These are phyloP conservation scores for Daedalea quercina DNA, from an alignment of 768 basidiomycete genomes.

Conservation along the genomic window DNA sequence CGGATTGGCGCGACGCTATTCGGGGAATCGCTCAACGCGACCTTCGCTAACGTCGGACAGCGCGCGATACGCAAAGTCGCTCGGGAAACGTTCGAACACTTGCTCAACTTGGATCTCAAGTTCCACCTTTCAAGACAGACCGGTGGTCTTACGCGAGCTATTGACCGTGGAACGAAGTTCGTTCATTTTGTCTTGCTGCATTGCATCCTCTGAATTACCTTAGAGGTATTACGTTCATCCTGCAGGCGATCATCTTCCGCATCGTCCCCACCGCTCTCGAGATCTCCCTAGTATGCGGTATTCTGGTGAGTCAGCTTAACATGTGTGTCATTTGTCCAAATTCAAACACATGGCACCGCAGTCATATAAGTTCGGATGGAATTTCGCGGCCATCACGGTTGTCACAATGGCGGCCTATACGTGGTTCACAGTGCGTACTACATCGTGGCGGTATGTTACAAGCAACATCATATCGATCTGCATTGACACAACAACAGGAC, in stretches of 20 bases:
- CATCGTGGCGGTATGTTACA: slow-evolving; percentile 77
- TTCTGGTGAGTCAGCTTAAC: slow-evolving; percentile 56
- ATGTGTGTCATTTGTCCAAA: background rate
- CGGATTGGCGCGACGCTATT: slow-evolving; percentile 87
- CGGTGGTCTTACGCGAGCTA: slow-evolving; percentile 91
- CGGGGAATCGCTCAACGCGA: slow-evolving; percentile 87
- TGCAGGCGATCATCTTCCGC: slow-evolving; percentile 90
- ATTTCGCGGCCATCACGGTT: slow-evolving; percentile 89
- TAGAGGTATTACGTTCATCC: slow-evolving; percentile 93
- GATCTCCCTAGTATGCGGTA: slow-evolving; percentile 95
- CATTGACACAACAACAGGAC: slow-evolving; percentile 44
- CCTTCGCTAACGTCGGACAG: slow-evolving; percentile 95
- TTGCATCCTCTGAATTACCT: background rate
- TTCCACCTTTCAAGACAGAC: slow-evolving; percentile 95
- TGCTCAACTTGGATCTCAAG: slow-evolving; percentile 82
- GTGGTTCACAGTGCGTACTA: slow-evolving; percentile 96
- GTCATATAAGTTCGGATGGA: slow-evolving; percentile 98
- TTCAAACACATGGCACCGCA: slow-evolving; percentile 21
- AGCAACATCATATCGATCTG: background rate
- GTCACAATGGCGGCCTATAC: slow-evolving; percentile 85
- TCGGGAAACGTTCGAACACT: slow-evolving; percentile 90
- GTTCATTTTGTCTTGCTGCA: slow-evolving; percentile 10
- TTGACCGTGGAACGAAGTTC: slow-evolving; percentile 96
- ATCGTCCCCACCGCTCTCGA: slow-evolving; percentile 95
- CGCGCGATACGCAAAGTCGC: slow-evolving; percentile 92